Evolutionary conservation across 768 basidiomycete species (phyloP).

Genomic region (Russula lepida): DNA sequence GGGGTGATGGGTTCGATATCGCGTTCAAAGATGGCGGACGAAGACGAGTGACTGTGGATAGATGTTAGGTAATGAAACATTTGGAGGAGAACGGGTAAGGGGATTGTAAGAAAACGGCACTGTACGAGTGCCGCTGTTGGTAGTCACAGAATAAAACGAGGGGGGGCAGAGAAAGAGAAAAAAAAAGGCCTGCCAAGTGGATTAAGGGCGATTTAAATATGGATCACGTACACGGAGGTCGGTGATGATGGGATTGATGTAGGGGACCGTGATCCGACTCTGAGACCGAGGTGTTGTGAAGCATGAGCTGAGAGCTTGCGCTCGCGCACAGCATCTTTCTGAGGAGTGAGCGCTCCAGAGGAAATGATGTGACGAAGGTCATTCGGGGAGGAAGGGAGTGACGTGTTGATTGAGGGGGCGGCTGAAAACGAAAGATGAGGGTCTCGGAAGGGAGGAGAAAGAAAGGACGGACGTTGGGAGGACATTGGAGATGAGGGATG

Average conservation of each 20-base stretch:
- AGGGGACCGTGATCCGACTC: conserved; percentile 57
- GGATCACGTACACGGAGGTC: conserved; percentile 56
- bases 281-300: conserved; percentile 42
- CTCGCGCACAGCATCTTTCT: conserved; percentile 28
- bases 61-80: conserved; percentile 7
- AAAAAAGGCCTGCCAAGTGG: neutral
- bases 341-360: conserved; percentile 35
- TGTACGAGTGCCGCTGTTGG: neutral
- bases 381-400: conserved; percentile 23
- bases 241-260: conserved; percentile 74
- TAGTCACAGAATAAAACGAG: neutral
- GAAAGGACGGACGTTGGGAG: conserved; percentile 4
- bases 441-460: too few species aligned
- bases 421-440: conserved; percentile 8
- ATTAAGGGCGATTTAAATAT: conserved; percentile 10
- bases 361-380: conserved; percentile 55
- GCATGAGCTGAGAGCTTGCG: conserved; percentile 35
- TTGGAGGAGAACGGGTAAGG: neutral
- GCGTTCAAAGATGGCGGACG: conserved; percentile 86
- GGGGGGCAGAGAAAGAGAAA: neutral
- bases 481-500: conserved; percentile 4
- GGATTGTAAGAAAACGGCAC: neutral
- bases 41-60: conserved; percentile 52
- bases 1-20: conserved; percentile 68
- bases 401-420: conserved; percentile 11